Conservation (phyloP, 1,284 basidiomycete genomes). For the Hemileia vastatrix region DNA sequence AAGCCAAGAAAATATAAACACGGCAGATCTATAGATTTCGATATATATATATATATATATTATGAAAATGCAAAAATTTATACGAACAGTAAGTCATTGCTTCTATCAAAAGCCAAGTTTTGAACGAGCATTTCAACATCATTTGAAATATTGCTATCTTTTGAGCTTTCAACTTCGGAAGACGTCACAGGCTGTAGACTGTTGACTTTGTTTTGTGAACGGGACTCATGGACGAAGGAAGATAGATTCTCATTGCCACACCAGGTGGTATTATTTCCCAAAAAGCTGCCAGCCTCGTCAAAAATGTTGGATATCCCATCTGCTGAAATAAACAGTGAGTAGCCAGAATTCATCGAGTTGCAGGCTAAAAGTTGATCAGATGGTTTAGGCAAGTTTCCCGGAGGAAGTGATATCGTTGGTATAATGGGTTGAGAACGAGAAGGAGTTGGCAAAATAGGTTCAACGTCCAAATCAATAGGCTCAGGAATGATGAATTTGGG, state of each 20-base stretch:
- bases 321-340: slow-evolving; percentile 1
- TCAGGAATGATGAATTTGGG: slow-evolving; percentile 15
- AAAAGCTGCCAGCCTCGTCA: slow-evolving; percentile 10
- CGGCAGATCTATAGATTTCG: neutral
- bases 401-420: slow-evolving; percentile 5
- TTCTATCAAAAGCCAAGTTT: neutral
- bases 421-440: slow-evolving; percentile 11
- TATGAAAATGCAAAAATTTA: neutral
- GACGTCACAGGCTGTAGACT: no score
- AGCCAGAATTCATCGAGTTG: neutral
- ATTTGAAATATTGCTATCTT: slow-evolving; percentile 10
- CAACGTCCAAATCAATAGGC: slow-evolving; percentile 7
- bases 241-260: neutral
- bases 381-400: neutral
- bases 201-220: slow-evolving; percentile 4
- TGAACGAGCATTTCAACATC: slow-evolving; percentile 15
- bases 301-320: slow-evolving; percentile 16
- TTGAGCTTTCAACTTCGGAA: slow-evolving; percentile 15
- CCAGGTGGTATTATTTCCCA: slow-evolving; percentile 12
- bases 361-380: neutral
- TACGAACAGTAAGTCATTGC: neutral
- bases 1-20: slow-evolving; percentile 1
- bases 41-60: neutral
- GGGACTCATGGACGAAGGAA: no score
- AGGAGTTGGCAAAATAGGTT: slow-evolving; percentile 19